Evolutionary conservation across 2,329 filamentous ascomycete species (phyloP).

Genomic region (Alternaria dauci): DNA sequence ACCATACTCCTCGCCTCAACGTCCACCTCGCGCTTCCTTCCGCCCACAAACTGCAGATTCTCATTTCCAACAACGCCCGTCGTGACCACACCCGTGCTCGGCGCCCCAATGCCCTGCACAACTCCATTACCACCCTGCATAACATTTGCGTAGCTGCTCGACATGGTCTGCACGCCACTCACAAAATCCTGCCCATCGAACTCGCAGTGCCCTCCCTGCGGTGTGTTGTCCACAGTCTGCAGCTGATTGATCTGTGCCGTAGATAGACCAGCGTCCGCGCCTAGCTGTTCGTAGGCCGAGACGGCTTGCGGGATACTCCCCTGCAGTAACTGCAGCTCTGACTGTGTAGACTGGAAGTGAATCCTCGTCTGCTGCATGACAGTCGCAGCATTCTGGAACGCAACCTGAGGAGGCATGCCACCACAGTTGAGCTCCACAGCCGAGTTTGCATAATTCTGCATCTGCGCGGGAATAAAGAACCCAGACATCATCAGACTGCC

Average conservation of each 20-base stretch:
- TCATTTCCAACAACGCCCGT: slow-evolving; percentile 61
- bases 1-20: slow-evolving; percentile 34
- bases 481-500: slow-evolving; percentile 63
- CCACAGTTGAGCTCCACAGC: slow-evolving; percentile 67
- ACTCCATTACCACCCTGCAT: slow-evolving; percentile 63
- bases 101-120: slow-evolving; percentile 57
- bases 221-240: slow-evolving; percentile 66
- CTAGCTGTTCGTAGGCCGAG: slow-evolving; percentile 61
- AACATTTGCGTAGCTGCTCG: slow-evolving; percentile 61
- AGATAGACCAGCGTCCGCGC: slow-evolving; percentile 54
- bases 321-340: slow-evolving; percentile 62
- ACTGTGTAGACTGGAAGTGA: slow-evolving; percentile 65
- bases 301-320: slow-evolving; percentile 61
- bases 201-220: slow-evolving; percentile 65
- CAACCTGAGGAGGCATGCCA: slow-evolving; percentile 62
- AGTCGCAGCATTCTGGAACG: slow-evolving; percentile 55
- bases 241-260: slow-evolving; percentile 58
- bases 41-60: slow-evolving; percentile 53
- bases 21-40: slow-evolving; percentile 32
- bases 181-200: slow-evolving; percentile 65
- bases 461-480: slow-evolving; percentile 66
- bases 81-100: slow-evolving; percentile 56
- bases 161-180: slow-evolving; percentile 66
- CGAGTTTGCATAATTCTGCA: slow-evolving; percentile 59
- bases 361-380: slow-evolving; percentile 60